Evolutionary conservation across 2,329 filamentous ascomycete genomes (phyloP), one percentile per base, ranked within the genome.

Genomic region (Colletotrichum horii): DNA sequence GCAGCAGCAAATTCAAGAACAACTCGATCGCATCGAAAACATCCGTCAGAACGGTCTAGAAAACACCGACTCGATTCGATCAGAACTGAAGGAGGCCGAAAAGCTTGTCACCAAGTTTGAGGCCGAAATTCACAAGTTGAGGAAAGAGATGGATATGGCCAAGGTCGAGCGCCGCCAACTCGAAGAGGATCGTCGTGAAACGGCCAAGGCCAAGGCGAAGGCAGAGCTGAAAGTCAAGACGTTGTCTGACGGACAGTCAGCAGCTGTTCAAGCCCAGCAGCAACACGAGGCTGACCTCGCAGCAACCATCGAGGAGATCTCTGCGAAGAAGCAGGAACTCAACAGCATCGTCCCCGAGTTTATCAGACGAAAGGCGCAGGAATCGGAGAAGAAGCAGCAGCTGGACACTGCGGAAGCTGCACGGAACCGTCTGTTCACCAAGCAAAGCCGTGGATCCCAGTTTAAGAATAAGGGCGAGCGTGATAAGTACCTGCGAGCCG

Each of bases 381-480:
- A 98, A 82, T 89, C 90, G 19, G 89, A 91, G 19, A 88, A 95
- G 32, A 93, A 93, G 80, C 88, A 93, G 71, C 92, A 94, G 75
- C 89, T 98, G 14, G 94, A 96, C 62, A 89, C 94, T 66, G 94
- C 94, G 1, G 94, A 97, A 80, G 93, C 93, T 9, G 90, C 91
- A 7, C 91, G 95, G 56, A 92, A 94, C 78, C 93, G 96, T 48
- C 90, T 99, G 9, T 95, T 98, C 81, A 95, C 94, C 66, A 99
- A 99, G 84, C 96, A 99, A 85, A 95, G 94, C 58, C 93, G 96
- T 61, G 96, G 94, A 78, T 94, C 94, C 22, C 94, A 95, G 77
- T 99, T 98, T 84, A 94, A 91, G 81, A 97, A 92, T 83, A 98
- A 98, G 87, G 91, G 91, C 11, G 95, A 98, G 82, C 93, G 97